A percentile compares a stretch with the other conserved stretches of the same genome.
Evolutionary conservation across 2,329 filamentous ascomycete species (phyloP).

Genomic region (Cadophora gregata): DNA sequence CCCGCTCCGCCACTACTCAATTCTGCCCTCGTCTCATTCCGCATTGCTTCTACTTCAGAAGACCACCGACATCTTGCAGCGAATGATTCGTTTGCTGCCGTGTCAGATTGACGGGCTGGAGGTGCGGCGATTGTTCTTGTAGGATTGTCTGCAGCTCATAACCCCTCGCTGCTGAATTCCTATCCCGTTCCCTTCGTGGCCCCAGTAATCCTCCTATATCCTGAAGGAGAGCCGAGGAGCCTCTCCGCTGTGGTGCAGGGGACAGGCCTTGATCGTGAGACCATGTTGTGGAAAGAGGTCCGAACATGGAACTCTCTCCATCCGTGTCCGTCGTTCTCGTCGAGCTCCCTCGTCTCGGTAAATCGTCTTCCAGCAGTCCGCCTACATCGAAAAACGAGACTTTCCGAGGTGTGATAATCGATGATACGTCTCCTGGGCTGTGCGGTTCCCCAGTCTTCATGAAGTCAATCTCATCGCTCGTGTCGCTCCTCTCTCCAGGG

Average conservation of each 20-base stretch:
- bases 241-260: conserved; percentile 55
- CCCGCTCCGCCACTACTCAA: neutral
- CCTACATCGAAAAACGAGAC: conserved; percentile 89
- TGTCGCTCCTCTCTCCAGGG: conserved; percentile 37
- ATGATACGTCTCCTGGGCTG: conserved; percentile 40
- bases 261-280: conserved; percentile 44
- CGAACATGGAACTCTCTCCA: conserved; percentile 37
- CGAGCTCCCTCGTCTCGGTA: conserved; percentile 35
- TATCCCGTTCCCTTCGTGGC: conserved; percentile 44
- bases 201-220: conserved; percentile 62
- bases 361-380: conserved; percentile 68
- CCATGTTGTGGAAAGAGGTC: conserved; percentile 29
- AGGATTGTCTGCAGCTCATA: conserved; percentile 41
- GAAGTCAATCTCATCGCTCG: conserved; percentile 51
- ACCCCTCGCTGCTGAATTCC: conserved; percentile 24
- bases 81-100: conserved; percentile 42
- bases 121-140: conserved; percentile 31
- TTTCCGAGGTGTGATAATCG: conserved; percentile 56
- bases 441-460: conserved; percentile 40
- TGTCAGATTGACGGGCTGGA: conserved; percentile 29
- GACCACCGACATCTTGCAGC: conserved; percentile 52
- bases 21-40: neutral
- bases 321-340: conserved; percentile 40
- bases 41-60: conserved; percentile 38
- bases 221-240: conserved; percentile 63